Conservation (phyloP, 257 asterid species). For the Scutellaria minor region DNA sequence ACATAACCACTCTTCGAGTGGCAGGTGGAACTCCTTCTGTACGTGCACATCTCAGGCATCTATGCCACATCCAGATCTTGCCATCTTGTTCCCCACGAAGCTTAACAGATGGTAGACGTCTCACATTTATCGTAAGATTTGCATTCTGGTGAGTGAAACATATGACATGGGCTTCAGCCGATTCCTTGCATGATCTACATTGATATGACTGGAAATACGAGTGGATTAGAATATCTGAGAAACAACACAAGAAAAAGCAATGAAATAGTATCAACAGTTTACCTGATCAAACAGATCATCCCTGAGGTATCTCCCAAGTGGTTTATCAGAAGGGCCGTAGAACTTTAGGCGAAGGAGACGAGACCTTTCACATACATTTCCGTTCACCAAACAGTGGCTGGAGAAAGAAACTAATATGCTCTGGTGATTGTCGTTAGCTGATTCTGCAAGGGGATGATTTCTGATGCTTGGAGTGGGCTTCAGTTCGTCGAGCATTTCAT, state of each 20-base stretch:
- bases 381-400: constrained; percentile 71
- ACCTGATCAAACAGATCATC: constrained; percentile 92
- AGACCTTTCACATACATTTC: constrained; percentile 83
- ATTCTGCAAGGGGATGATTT: background rate
- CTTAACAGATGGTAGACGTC: constrained; percentile 56
- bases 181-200: constrained; percentile 85
- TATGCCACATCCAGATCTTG: constrained; percentile 99
- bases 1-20: constrained; percentile 80
- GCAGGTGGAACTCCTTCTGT: constrained; percentile 86
- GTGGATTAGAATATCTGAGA: background rate
- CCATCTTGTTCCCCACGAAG: constrained; percentile 91
- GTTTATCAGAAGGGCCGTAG: constrained; percentile 88
- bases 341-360: constrained; percentile 77
- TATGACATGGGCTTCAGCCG: constrained; percentile 81
- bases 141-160: constrained; percentile 92
- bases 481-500: constrained; percentile 17
- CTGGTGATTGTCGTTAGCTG: constrained; percentile 61
- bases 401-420: constrained; percentile 91
- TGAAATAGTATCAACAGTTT: constrained; percentile 25
- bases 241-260: background rate
- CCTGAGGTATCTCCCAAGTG: constrained; percentile 86
- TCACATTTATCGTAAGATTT: constrained; percentile 82
- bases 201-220: constrained; percentile 55
- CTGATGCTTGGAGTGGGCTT: no score
- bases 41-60: constrained; percentile 80